phyloP scores from a whole-genome alignment of 495 filamentous ascomycete species.

The Aspergillus hancockii region DNA sequence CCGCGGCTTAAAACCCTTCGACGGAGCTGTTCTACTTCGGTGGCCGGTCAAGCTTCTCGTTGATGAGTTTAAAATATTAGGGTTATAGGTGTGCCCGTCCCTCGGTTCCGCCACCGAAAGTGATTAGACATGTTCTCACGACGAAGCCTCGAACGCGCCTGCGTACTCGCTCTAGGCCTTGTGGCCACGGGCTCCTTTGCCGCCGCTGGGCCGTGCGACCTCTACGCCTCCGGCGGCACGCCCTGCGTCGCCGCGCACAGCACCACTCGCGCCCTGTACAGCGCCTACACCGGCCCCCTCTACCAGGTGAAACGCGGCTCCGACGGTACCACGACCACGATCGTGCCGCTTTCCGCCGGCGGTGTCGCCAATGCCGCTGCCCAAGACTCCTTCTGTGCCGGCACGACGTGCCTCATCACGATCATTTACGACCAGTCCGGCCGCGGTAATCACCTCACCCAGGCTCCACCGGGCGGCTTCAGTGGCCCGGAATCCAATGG shows the following conservation, averaged over 20 bases:
- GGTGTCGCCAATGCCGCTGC: conserved; percentile 57
- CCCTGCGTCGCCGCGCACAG: conserved; percentile 61
- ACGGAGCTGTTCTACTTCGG: not conserved
- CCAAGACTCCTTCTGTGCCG: conserved; percentile 58
- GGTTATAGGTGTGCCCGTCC: too few species aligned
- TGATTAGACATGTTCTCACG: conserved; percentile 39
- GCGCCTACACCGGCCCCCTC: conserved; percentile 47
- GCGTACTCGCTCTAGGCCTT: conserved; percentile 40
- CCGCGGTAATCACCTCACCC: conserved; percentile 57
- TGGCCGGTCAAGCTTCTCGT: not conserved
- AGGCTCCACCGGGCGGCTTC: conserved; percentile 55
- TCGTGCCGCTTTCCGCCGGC: conserved; percentile 50
- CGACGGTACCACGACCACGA: conserved; percentile 46
- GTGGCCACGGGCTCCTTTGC: conserved; percentile 42
- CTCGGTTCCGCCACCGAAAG: conserved; percentile 2
- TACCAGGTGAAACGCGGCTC: conserved; percentile 58
- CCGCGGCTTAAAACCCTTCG: not conserved
- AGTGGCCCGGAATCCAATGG: conserved; percentile 52
- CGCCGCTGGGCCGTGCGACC: conserved; percentile 54
- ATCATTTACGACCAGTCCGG: conserved; percentile 64
- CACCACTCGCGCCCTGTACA: conserved; percentile 61
- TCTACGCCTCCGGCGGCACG: conserved; percentile 53
- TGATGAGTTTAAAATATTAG: not conserved
- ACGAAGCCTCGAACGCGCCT: conserved; percentile 31
- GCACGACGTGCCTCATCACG: conserved; percentile 58